phyloP scores from a whole-genome alignment of 805 yeast species.

The Candida bentonensis region DNA sequence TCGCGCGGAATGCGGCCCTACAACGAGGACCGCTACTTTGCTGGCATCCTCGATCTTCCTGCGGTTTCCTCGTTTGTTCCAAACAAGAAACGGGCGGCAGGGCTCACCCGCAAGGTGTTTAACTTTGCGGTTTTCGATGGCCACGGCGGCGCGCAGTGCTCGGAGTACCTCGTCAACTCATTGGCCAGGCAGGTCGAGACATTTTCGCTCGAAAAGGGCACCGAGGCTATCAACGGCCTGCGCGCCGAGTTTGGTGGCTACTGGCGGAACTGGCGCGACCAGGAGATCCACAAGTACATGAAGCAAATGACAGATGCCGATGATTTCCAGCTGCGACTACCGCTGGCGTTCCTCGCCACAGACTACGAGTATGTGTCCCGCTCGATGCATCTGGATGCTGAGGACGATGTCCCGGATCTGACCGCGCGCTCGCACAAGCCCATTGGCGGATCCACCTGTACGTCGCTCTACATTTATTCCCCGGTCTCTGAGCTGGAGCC shows the following conservation, averaged over 20 bases:
- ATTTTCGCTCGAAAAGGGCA: conserved; percentile 24
- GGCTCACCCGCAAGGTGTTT: conserved; percentile 31
- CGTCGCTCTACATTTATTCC: conserved; percentile 47
- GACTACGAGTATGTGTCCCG: conserved; percentile 41
- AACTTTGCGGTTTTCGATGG: conserved; percentile 80
- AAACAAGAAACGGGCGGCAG: conserved; percentile 5
- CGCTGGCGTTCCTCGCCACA: conserved; percentile 48
- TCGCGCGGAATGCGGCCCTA: conserved; percentile 60
- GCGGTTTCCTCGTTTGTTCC: conserved; percentile 16
- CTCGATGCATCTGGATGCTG: conserved; percentile 4
- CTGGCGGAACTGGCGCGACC: conserved; percentile 66
- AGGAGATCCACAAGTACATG: conserved; percentile 26
- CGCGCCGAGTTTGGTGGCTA: conserved; percentile 55
- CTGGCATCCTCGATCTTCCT: conserved; percentile 43
- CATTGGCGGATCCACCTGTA: conserved; percentile 57
- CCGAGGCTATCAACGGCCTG: conserved; percentile 40
- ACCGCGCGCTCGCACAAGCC: conserved; percentile 16
- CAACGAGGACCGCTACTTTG: conserved; percentile 73
- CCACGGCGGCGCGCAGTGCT: conserved; percentile 78
- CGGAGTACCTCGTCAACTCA: conserved; percentile 40
- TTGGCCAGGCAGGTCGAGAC: conserved; percentile 41
- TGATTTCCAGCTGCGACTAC: conserved; percentile 47
- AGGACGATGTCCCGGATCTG: conserved; percentile 3
- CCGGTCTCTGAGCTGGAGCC: conserved; percentile 16
- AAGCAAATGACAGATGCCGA: conserved; percentile 25